Conservation (phyloP, 257 asterid species). For the Penstemon davidsonii region DNA sequence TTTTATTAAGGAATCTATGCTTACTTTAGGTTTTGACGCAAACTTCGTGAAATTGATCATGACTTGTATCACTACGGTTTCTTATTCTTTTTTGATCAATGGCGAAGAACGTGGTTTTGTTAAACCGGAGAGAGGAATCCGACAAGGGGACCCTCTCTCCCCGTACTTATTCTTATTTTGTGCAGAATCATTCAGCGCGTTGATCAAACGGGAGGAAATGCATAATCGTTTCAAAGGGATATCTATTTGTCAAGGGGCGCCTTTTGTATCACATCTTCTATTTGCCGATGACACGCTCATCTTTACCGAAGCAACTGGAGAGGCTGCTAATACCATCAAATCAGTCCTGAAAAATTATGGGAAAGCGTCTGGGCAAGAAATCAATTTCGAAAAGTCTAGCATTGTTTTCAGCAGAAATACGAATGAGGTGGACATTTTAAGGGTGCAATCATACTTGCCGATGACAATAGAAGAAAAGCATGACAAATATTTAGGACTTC, state of each 20-base stretch:
- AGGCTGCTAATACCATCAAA: too few species aligned
- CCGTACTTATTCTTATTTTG: neutral
- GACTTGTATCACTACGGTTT: neutral
- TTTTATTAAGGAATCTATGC: neutral
- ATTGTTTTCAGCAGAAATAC: neutral
- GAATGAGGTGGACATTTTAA: neutral
- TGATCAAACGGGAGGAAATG: neutral
- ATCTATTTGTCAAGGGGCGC: neutral
- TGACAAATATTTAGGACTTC: neutral
- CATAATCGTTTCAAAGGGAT: neutral
- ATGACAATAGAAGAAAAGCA: neutral
- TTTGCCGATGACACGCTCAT: neutral
- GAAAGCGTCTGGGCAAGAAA: neutral
- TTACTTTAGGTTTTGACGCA: neutral
- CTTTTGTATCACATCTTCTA: neutral
- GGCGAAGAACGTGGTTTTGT: neutral
- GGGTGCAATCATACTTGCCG: neutral
- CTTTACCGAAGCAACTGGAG: too few species aligned
- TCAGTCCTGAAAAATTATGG: neutral
- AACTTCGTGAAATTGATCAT: neutral
- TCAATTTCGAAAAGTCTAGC: neutral
- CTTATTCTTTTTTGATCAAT: neutral
- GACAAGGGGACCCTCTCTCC: constrained; percentile 2
- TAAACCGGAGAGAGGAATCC: neutral
- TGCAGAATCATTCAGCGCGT: neutral